Evolutionary conservation across 805 yeast species (phyloP), one percentile per base, ranked within the genome.

Genomic region (Torulaspora microellipsoides): DNA sequence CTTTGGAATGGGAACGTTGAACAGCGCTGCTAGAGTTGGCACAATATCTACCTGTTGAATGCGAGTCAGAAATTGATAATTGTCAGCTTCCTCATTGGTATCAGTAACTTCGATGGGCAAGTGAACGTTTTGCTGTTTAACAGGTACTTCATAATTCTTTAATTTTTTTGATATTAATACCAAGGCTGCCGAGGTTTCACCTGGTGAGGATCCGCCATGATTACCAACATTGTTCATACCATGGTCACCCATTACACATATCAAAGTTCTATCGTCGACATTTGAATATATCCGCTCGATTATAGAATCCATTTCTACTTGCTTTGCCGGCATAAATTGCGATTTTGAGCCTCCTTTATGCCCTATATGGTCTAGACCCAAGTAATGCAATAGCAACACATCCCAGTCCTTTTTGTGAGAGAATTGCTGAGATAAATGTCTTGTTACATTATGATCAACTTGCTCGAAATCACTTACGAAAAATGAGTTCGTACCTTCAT

Each of bases 321-420:
- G 97, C 57, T 93, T 93, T 0, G 67, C 71, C 8, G 80, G 77
- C 99, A 93, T 93, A 53, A 79, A 81, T 0, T 76, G 66, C 9
- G 96, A 87, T 5, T 67, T 55, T 0, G 99, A 91, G 0, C 99
- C 99, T 35, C 95, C 95, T 60, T 89, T 91, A 63, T 93, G 99
- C 1, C 99, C 99, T 55, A 93, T 93, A 61, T 93, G 99, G 60
- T 93, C 99, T 25, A 93, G 69, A 0, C 99, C 99, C 14, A 93
- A 68, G 56, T 91, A 93, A 62, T 93, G 99, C 31, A 93, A 67
- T 31, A 93, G 83, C 48, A 93, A 67, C 4, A 81, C 83, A 59
- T 93, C 96, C 98, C 98, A 93, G 1, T 65, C 58, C 9, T 53
- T 42, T 33, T 53, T 52, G 10, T 62, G 55, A 3, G 34, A 45